phyloP scores from a whole-genome alignment of 2,329 filamentous ascomycete genomes.

The Thielaviopsis punctulata region DNA sequence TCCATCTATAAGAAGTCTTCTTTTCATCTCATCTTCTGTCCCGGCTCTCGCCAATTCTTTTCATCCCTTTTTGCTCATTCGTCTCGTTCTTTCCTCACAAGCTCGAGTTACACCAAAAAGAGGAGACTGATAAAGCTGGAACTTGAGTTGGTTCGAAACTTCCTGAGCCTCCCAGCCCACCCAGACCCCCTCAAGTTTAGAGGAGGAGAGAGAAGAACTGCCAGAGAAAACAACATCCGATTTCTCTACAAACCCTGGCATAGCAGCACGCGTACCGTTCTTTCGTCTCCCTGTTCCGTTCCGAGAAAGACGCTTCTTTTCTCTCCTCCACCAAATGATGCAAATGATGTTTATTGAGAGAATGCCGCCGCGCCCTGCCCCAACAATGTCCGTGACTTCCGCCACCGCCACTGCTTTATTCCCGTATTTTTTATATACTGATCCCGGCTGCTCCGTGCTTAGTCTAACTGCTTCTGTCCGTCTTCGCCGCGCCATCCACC shows the following conservation, averaged over 20 bases:
- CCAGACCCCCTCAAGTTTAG: background rate
- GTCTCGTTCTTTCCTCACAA: background rate
- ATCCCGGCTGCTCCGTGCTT: background rate
- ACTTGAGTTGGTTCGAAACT: background rate
- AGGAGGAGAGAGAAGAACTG: background rate
- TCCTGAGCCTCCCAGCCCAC: background rate
- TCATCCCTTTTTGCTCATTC: background rate
- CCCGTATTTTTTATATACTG: background rate
- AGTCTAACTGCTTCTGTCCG: conserved; percentile 52
- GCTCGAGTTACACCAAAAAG: background rate
- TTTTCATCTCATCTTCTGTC: background rate
- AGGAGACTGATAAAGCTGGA: background rate
- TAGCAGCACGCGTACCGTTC: background rate
- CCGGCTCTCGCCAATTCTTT: background rate
- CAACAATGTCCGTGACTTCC: conserved; percentile 1
- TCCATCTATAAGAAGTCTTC: background rate
- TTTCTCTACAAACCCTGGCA: background rate
- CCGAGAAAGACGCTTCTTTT: background rate
- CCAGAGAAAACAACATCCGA: background rate
- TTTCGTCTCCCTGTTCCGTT: background rate
- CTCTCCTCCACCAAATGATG: background rate
- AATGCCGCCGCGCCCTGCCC: conserved; percentile 2
- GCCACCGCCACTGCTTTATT: background rate
- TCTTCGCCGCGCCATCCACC: conserved; percentile 64
- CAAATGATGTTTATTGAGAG: background rate